Evolutionary conservation across 2,329 filamentous ascomycete genomes (phyloP), one percentile per base, ranked within the genome.

Genomic region (Calonectria montana): DNA sequence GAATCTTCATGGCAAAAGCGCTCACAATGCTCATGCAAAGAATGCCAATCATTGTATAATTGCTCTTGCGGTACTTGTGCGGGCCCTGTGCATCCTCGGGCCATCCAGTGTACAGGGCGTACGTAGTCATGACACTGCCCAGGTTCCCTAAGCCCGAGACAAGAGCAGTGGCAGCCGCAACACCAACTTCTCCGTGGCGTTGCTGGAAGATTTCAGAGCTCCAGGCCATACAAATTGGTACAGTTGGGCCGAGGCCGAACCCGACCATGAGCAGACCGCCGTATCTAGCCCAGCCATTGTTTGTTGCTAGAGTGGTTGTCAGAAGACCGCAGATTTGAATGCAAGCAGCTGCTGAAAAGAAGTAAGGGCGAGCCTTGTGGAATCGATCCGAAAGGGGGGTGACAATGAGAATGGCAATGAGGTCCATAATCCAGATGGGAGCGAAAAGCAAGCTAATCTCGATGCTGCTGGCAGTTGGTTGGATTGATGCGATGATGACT

Each of bases 201-300:
- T 90, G 90, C 84, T 97, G 95, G 86, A 98, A 98, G 80, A 97
- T 93, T 83, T 97, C 94, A 74, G 92, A 94, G 37, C 94, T 95
- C 95, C 95, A 97, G 41, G 95, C 93, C 95, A 98, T 98, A 82
- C 94, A 96, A 79, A 96, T 96, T 13, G 95, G 95, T 1, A 97
- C 95, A 0, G 95, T 97, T 4, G 95, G 95, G 1, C 95, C 95
- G 2, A 98, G 91, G 0, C 95, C 95, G 79, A 97, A 97, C 5
- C 95, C 95, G 41, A 98, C 93, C 84, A 98, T 92, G 63, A 98
- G 86, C n/a, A 98, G 90, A 4, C 95, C 95, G 59, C 94, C 94
- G 81, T 98, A 98, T 48, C 95, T 91, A 2, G 94, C 92, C 94
- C 95, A 98, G 43, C 92, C 91, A 77, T 92, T 91, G 41, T 85